Base-by-base conservation (phyloP, 345 rosid genomes). In the Rhodomyrtus tomentosa region DNA sequence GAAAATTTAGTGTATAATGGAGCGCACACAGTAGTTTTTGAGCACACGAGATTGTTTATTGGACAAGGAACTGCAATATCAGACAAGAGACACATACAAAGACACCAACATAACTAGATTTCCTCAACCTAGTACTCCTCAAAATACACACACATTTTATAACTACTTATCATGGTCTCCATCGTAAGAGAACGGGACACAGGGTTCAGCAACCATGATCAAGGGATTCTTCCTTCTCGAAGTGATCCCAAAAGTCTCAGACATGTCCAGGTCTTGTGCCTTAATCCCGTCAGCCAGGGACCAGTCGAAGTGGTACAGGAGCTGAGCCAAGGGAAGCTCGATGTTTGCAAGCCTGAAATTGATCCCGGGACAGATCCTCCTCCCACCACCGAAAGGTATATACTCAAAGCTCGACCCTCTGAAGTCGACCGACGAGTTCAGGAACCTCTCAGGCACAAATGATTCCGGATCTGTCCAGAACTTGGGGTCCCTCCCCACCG, bases 231-330 rank as follows among this genome's bases (percentile, higher is more conserved):
- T 53, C 74, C 82, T 52, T 24, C 82, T 27, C 1, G 59, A 29
- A 52, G 50, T 62, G 55, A 53, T 18, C 55, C 85, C 84, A 10
- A 62, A 72, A 53, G 38, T 50, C 85, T 84, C 89, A 0, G 74
- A 55, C 89, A 84, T 84, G 85, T 84, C 87, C 3, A 82, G 81
- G 10, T 74, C 87, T 15, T 79, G 50, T 0, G 21, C 54, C 53
- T 24, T 84, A 40, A 36, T 42, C 50, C 83, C 89, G 49, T 82
- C n/a, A 2, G 83, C 80, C 8, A 84, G 81, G 25, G 59, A 38
- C 89, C 89, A 87, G 16, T 87, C 85, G 32, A 87, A 87, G 52
- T 85, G 86, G 72, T 58, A 87, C 72, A 87, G 32, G 55, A 87
- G 25, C 50, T 38, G 81, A 3, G 89, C 85, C 22, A 87, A 80